These are phyloP conservation scores for Calonectria crousiana DNA, from an alignment of 2,329 filamentous ascomycete species.

Conservation along the genomic window DNA sequence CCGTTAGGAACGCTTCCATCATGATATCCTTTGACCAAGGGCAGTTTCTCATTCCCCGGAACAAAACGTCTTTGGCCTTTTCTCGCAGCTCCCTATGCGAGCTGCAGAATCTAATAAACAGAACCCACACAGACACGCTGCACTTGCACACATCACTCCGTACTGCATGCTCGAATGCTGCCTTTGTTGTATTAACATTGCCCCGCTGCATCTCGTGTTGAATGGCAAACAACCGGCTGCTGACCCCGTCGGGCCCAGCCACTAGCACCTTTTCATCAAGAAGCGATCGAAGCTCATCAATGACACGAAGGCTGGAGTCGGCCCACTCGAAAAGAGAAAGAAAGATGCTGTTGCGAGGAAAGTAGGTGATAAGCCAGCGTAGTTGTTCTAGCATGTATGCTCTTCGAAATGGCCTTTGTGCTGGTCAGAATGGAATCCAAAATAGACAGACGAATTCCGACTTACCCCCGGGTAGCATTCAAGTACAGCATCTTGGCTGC, in stretches of 20 bases:
- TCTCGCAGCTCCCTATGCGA: slow-evolving; percentile 51
- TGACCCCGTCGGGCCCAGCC: slow-evolving; percentile 54
- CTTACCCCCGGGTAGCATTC: slow-evolving; percentile 71
- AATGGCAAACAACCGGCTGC: slow-evolving; percentile 63
- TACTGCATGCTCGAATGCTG: slow-evolving; percentile 66
- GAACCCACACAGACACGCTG: slow-evolving; percentile 61
- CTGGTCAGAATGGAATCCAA: slow-evolving; percentile 31
- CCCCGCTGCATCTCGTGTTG: slow-evolving; percentile 62
- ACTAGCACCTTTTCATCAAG: slow-evolving; percentile 66
- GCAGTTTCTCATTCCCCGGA: slow-evolving; percentile 60
- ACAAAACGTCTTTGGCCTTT: slow-evolving; percentile 62
- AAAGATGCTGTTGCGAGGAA: slow-evolving; percentile 83
- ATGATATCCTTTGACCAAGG: slow-evolving; percentile 63
- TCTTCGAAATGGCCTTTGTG: slow-evolving; percentile 73
- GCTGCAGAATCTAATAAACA: slow-evolving; percentile 63
- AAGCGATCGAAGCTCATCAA: slow-evolving; percentile 80
- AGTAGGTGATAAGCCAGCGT: slow-evolving; percentile 69
- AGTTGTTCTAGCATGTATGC: slow-evolving; percentile 73
- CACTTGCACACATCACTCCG: slow-evolving; percentile 53
- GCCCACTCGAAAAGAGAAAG: slow-evolving; percentile 80
- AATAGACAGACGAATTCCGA: not conserved
- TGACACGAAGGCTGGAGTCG: slow-evolving; percentile 77
- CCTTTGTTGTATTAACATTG: slow-evolving; percentile 61
- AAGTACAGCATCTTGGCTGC: slow-evolving; percentile 74
- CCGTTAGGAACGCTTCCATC: slow-evolving; percentile 64